Conservation (phyloP, 805 yeast species). For the Ogataea polymorpha region DNA sequence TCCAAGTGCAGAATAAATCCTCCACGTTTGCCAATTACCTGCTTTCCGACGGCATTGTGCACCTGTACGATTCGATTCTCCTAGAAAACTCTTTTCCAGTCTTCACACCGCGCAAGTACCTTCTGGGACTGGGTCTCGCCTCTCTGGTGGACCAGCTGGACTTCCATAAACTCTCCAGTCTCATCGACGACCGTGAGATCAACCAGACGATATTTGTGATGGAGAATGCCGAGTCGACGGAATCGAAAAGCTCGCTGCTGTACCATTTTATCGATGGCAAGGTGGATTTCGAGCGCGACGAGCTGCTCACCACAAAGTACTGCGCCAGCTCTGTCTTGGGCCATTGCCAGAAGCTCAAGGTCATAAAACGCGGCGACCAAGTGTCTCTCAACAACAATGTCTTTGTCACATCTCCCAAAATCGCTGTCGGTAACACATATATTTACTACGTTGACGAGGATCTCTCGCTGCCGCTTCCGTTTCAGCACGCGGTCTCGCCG, state of each 20-base stretch:
- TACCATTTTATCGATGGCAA: slow-evolving; percentile 63
- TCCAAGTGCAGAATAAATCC: slow-evolving; percentile 34
- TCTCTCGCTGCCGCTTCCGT: slow-evolving; percentile 57
- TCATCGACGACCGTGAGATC: slow-evolving; percentile 51
- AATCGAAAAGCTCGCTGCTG: slow-evolving; percentile 37
- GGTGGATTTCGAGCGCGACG: slow-evolving; percentile 36
- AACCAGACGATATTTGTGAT: slow-evolving; percentile 62
- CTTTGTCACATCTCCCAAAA: slow-evolving; percentile 42
- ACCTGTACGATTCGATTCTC: slow-evolving; percentile 39
- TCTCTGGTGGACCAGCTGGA: slow-evolving; percentile 67
- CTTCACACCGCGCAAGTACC: slow-evolving; percentile 55
- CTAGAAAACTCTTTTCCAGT: slow-evolving; percentile 23
- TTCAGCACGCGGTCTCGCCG: slow-evolving; percentile 65
- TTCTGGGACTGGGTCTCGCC: slow-evolving; percentile 57
- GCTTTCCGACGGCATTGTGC: slow-evolving; percentile 47
- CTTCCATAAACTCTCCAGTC: slow-evolving; percentile 50
- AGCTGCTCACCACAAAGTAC: slow-evolving; percentile 47
- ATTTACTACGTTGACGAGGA: slow-evolving; percentile 64
- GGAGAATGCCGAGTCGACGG: slow-evolving; percentile 33
- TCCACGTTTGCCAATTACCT: slow-evolving; percentile 41
- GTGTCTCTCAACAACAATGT: slow-evolving; percentile 55
- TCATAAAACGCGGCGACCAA: slow-evolving; percentile 32
- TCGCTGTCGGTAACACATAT: slow-evolving; percentile 57
- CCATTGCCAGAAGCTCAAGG: slow-evolving; percentile 60
- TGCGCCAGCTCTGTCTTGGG: slow-evolving; percentile 54